Evolutionary conservation across 805 yeast genomes (phyloP).

Genomic region (Candida cerambycidarum): DNA sequence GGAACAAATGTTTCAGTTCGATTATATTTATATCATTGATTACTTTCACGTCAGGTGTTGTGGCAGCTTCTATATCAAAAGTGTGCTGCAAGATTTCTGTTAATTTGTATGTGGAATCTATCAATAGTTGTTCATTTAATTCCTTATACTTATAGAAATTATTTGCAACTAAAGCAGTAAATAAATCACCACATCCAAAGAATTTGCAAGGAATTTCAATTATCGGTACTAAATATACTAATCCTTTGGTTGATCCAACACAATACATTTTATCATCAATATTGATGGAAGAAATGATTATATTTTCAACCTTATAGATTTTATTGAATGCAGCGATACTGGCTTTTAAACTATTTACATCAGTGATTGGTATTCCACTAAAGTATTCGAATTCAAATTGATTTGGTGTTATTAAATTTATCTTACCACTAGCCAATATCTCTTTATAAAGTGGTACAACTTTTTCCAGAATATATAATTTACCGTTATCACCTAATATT

Average conservation of each 20-base stretch:
- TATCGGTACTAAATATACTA: constrained; percentile 34
- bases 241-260: constrained; percentile 31
- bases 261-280: constrained; percentile 37
- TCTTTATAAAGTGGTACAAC: constrained; percentile 53
- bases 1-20: constrained; percentile 30
- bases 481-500: constrained; percentile 88
- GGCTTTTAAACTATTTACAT: constrained; percentile 32
- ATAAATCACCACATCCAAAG: constrained; percentile 76
- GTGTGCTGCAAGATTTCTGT: constrained; percentile 29
- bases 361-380: constrained; percentile 44
- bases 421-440: constrained; percentile 42
- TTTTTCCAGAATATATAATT: constrained; percentile 64
- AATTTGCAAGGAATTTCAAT: constrained; percentile 57
- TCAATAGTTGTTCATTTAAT: constrained; percentile 27
- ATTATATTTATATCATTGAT: constrained; percentile 38
- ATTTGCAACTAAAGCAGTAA: constrained; percentile 61
- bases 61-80: constrained; percentile 22
- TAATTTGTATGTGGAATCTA: constrained; percentile 26
- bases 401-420: constrained; percentile 65
- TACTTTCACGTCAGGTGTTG: constrained; percentile 12
- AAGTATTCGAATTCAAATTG: constrained; percentile 71
- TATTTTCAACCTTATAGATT: constrained; percentile 45
- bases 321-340: constrained; percentile 45
- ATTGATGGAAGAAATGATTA: constrained; percentile 60
- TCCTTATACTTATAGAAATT: constrained; percentile 31